Base-by-base conservation (phyloP, 179 eudicot genomes). In the Amaranthus tricolor region DNA sequence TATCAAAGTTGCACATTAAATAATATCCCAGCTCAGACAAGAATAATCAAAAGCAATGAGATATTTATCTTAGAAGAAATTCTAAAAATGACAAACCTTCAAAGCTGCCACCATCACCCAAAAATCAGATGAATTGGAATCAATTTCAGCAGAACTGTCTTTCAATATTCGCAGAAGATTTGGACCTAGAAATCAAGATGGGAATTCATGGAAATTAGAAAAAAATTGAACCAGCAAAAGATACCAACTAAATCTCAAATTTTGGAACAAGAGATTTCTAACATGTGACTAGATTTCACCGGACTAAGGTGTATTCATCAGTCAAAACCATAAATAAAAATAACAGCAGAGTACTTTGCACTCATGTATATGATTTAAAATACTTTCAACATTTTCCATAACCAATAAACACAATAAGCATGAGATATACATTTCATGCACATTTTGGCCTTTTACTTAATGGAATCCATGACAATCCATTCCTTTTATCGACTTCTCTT, bases 91-190 rank as follows among this genome's bases (percentile, higher is more conserved):
- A 74, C 84, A 71, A 74, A 93, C 99, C 99, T 93, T 89, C 62
- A 95, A 82, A 73, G 99, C 97, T 44, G 97, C 97, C 78, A 95
- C 95, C 93, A 93, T 84, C 77, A 93, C 93, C 99, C 99, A 95
- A 88, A 93, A 95, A 71, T 89, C 97, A 54, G 91, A 78, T 69
- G 97, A 93, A 79, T 72, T 80, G 56, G 91, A 80, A 77, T 86
- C 80, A 57, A 95, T 88, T 74, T 93, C 96, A 84, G 93, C 89
- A 86, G 83, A 84, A 56, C 80, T 84, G 82, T 95, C 95, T 77
- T 87, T 80, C 60, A 95, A 80, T 80, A 95, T 84, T 73, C 80
- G 87, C 58, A 79, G 82, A 76, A 95, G 68, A 78, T 77, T 70
- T 76, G 95, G 76, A 78, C 90, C 99, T 95, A 86, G 45, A 73